phyloP scores from a whole-genome alignment of 257 asterid species.

The Penstemon barbatus region DNA sequence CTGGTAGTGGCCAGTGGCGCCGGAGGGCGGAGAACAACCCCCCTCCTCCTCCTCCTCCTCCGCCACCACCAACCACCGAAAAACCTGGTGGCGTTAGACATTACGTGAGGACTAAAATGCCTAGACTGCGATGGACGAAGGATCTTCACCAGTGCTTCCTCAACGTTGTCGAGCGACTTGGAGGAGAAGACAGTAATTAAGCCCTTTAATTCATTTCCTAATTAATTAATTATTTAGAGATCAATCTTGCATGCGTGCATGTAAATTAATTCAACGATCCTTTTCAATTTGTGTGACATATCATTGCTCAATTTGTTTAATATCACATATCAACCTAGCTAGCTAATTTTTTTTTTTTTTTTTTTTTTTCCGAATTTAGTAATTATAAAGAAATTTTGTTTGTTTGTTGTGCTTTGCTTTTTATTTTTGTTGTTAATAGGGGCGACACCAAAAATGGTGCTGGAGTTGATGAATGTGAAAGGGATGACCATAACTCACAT shows the following conservation, averaged over 20 bases:
- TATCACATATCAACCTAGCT: too few relatives aligned
- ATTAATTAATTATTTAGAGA: not conserved
- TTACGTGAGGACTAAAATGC: conserved; percentile 60
- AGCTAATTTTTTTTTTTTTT: too few relatives aligned
- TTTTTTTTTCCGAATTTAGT: too few relatives aligned
- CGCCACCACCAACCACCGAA: not conserved
- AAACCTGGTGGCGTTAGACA: conserved; percentile 45
- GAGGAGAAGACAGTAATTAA: conserved; percentile 70
- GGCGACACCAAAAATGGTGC: conserved; percentile 85
- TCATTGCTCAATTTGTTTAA: too few relatives aligned
- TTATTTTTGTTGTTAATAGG: conserved; percentile 36
- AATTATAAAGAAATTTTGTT: not conserved
- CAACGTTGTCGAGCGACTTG: conserved; percentile 65
- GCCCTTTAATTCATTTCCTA: not conserved
- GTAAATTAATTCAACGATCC: not conserved
- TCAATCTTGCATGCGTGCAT: conserved; percentile 36
- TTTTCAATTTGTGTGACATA: too few relatives aligned
- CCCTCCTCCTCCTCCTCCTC: conserved; percentile 6
- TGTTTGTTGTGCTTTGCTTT: not conserved
- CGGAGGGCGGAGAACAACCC: conserved; percentile 1
- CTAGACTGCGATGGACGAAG: conserved; percentile 65
- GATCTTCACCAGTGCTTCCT: conserved; percentile 70
- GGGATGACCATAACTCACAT: conserved; percentile 74
- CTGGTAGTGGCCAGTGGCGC: not conserved
- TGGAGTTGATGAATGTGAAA: conserved; percentile 73